Evolutionary conservation across 352 stramenopile species (phyloP).

Genomic region (Phytophthora melonis): DNA sequence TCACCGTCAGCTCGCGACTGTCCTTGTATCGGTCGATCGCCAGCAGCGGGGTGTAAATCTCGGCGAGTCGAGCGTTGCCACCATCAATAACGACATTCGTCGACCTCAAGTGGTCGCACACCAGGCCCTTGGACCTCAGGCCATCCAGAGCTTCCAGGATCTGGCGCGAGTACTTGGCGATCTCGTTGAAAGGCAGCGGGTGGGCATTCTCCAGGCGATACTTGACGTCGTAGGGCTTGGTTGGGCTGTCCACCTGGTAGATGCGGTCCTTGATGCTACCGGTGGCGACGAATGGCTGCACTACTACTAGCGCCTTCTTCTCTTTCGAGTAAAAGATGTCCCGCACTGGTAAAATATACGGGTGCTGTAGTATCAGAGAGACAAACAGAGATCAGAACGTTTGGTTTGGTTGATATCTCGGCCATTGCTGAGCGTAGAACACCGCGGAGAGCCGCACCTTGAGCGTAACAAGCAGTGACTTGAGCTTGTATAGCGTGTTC

Average conservation of each 20-base stretch:
- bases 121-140: constrained; percentile 65
- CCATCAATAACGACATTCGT: constrained; percentile 75
- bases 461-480: constrained; percentile 78
- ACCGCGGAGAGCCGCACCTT: constrained; percentile 42
- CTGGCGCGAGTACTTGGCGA: constrained; percentile 69
- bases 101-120: constrained; percentile 75
- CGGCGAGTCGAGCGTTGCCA: constrained; percentile 61
- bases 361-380: constrained; percentile 48
- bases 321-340: constrained; percentile 77
- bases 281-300: constrained; percentile 63
- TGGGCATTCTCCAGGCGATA: constrained; percentile 54
- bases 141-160: constrained; percentile 66
- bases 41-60: constrained; percentile 74
- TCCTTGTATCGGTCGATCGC: constrained; percentile 65
- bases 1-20: constrained; percentile 65
- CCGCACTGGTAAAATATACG: constrained; percentile 73
- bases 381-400: neutral
- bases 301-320: constrained; percentile 70
- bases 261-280: constrained; percentile 80
- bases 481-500: constrained; percentile 72
- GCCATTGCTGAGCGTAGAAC: constrained; percentile 14
- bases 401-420: neutral
- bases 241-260: constrained; percentile 50
- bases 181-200: constrained; percentile 50
- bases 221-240: constrained; percentile 58